These are phyloP conservation scores for Solanum appendiculatum DNA, from an alignment of 257 asterid species.

Conservation along the genomic window DNA sequence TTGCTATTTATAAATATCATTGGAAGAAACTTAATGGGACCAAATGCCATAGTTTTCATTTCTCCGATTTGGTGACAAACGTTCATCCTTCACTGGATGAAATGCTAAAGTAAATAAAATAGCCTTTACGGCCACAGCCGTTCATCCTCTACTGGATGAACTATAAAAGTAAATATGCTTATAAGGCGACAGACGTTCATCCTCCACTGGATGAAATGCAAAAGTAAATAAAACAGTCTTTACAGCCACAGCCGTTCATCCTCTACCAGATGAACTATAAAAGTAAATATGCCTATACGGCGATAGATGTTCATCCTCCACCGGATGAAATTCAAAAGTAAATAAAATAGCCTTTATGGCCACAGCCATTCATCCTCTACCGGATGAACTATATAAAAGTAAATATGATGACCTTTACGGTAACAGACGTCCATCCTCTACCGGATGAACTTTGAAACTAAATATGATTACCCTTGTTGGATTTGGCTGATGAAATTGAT, in stretches of 20 bases:
- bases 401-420: no score
- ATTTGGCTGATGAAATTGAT: no score
- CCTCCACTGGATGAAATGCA: not conserved
- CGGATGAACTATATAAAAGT: not conserved
- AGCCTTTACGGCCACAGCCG: not conserved
- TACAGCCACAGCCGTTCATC: not conserved
- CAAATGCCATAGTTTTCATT: not conserved
- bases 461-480: no score
- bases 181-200: not conserved
- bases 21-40: not conserved
- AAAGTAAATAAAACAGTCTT: not conserved
- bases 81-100: not conserved
- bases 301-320: fast-evolving
- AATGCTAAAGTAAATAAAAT: not conserved
- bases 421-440: no score
- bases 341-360: not conserved
- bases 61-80: not conserved
- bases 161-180: no score
- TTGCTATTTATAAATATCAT: not conserved
- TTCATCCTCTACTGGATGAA: not conserved
- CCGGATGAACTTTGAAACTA: no score
- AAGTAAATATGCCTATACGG: not conserved
- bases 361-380: not conserved
- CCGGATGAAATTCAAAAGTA: not conserved
- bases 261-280: not conserved